These are phyloP conservation scores for Serendipita sp. DNA, from an alignment of 768 basidiomycete genomes.

Conservation along the genomic window DNA sequence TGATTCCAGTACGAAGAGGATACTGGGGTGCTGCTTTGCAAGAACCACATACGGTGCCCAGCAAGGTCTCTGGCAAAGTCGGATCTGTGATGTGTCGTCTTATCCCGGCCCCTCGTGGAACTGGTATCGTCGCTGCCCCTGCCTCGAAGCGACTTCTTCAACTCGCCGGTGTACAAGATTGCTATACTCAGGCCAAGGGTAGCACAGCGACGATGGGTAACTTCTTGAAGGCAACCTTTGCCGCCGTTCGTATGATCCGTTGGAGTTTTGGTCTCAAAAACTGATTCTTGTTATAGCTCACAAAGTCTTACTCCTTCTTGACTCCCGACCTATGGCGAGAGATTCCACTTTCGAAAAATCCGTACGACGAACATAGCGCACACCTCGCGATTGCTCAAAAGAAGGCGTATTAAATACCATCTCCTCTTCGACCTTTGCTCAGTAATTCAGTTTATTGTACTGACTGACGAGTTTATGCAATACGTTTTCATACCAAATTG, in stretches of 20 bases:
- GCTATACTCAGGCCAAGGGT: conserved; percentile 95
- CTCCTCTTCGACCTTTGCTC: background rate
- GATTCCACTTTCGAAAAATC: conserved; percentile 74
- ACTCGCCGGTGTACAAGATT: conserved; percentile 93
- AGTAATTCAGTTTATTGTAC: background rate
- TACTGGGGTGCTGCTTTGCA: conserved; percentile 99
- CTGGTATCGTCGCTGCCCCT: conserved; percentile 98
- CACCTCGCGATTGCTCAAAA: conserved; percentile 78
- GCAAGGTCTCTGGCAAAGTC: conserved; percentile 95
- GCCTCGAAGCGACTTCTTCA: conserved; percentile 93
- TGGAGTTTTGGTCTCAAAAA: background rate
- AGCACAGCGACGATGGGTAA: conserved; percentile 98
- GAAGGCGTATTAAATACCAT: conserved; percentile 27
- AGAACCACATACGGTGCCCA: conserved; percentile 97
- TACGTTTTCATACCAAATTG: background rate
- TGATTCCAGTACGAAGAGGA: conserved; percentile 94
- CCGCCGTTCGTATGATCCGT: conserved; percentile 43
- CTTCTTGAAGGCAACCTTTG: conserved; percentile 96
- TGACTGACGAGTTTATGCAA: background rate
- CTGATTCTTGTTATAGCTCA: conserved; percentile 40
- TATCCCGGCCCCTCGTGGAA: conserved; percentile 95
- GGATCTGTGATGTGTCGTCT: conserved; percentile 99
- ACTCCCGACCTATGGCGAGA: conserved; percentile 97
- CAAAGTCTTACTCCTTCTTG: conserved; percentile 96
- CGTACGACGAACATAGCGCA: conserved; percentile 89